Evolutionary conservation across 768 basidiomycete genomes (phyloP), one percentile per base, ranked within the genome.

Genomic region (Lentinula sp.): DNA sequence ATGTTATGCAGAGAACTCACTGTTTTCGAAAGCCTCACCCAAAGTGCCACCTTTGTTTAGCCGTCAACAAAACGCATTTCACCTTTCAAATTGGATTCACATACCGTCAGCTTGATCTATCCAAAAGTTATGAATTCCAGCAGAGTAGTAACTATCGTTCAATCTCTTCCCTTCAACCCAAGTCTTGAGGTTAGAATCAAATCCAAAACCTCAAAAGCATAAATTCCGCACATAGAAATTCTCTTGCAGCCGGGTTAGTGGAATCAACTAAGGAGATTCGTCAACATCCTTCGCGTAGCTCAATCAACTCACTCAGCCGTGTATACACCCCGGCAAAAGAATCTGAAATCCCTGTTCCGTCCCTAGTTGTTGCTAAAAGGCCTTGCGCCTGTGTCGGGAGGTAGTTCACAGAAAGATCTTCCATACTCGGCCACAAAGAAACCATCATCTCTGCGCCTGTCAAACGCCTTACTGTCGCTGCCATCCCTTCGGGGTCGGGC

Each of bases 391-490:
- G 73, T 40, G 74, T 61, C 6, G 67, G 60, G 6, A 71, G 59
- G 58, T 75, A 75, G 53, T 75, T 75, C 40, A 63, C 67, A 3
- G 74, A 75, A n/a, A 71, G 59, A 58, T 74, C 74, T 62, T 75
- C 74, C 21, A 75, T 72, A 53, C 73, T 74, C 2, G 74, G 74
- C 74, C 74, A 75, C 37, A 75, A 64, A 8, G 74, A 75, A 7
- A 74, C 74, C 74, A 75, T 75, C 69, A 75, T 69, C 60, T 75
- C 73, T 9, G 74, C 74, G 1, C 74, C 74, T 9, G 74, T 75
- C 35, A 74, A 67, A 5, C 62, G 64, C 57, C 74, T 75, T 35
- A 74, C 74, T 55, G 69, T 61, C 18, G 70, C 66, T 8, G 72
- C 71, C 74, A 75, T 75, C 18, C 40, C 64, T 9, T 68, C 68